Conservation (phyloP, 2,329 filamentous ascomycete species). For the Coniochaeta sp. region DNA sequence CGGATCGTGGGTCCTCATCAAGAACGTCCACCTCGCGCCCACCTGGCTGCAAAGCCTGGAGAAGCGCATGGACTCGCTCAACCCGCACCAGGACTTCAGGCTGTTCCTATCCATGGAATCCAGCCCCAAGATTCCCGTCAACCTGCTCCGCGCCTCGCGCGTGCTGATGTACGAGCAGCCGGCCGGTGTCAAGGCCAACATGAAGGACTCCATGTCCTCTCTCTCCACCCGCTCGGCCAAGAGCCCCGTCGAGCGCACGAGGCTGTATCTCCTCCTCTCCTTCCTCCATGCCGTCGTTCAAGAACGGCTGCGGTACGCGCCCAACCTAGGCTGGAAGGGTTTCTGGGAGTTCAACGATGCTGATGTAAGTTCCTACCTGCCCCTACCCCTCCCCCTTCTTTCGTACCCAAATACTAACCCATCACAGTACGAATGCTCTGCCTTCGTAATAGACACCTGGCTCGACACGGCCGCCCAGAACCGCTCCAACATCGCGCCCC, state of each 20-base stretch:
- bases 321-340: slow-evolving; percentile 91
- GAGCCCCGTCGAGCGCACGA: slow-evolving; percentile 81
- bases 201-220: slow-evolving; percentile 92
- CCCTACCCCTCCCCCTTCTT: not conserved
- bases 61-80: slow-evolving; percentile 92
- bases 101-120: slow-evolving; percentile 98
- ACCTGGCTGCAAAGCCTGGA: slow-evolving; percentile 96
- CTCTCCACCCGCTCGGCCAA: slow-evolving; percentile 70
- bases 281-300: slow-evolving; percentile 96
- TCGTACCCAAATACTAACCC: slow-evolving; percentile 18
- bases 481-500: slow-evolving; percentile 85
- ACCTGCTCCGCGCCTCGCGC: slow-evolving; percentile 83
- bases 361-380: slow-evolving; percentile 68
- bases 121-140: slow-evolving; percentile 93
- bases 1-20: slow-evolving; percentile 94
- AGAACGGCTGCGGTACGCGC: slow-evolving; percentile 88
- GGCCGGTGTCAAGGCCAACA: slow-evolving; percentile 91
- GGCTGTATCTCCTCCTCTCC: slow-evolving; percentile 83
- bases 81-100: slow-evolving; percentile 87
- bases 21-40: slow-evolving; percentile 95
- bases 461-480: slow-evolving; percentile 74
- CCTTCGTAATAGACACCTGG: slow-evolving; percentile 94
- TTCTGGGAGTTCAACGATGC: slow-evolving; percentile 99
- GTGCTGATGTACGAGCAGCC: slow-evolving; percentile 98
- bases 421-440: slow-evolving; percentile 86